Evolutionary conservation across 208 protist genomes (phyloP).

Genomic region (Blechomonas ayalai): DNA sequence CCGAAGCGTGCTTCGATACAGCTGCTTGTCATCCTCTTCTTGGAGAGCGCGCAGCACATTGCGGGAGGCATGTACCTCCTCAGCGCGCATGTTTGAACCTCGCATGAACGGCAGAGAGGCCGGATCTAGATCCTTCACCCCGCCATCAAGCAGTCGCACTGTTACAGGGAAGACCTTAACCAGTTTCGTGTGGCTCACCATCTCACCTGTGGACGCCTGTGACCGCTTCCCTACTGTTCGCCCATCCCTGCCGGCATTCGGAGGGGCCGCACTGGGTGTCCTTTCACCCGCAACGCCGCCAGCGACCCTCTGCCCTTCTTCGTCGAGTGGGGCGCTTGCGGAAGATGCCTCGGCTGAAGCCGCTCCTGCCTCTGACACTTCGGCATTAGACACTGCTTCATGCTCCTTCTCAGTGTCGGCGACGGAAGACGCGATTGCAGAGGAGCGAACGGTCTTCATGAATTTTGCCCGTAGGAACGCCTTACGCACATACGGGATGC

Average conservation of each 20-base stretch:
- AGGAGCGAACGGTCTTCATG: slow-evolving; percentile 11
- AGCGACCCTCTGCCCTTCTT: background rate
- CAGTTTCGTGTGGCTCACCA: no score
- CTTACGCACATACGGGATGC: slow-evolving; percentile 39
- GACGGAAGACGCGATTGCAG: slow-evolving; percentile 1
- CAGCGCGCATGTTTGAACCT: slow-evolving; percentile 25
- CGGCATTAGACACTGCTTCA: background rate
- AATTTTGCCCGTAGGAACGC: slow-evolving; percentile 38
- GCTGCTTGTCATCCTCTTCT: slow-evolving; percentile 30
- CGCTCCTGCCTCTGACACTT: background rate
- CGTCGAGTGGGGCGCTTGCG: background rate
- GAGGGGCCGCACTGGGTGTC: background rate
- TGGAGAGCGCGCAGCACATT: slow-evolving; percentile 31
- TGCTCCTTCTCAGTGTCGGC: background rate
- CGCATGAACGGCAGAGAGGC: background rate
- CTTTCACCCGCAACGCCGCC: background rate
- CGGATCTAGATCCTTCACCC: background rate
- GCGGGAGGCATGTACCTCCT: slow-evolving; percentile 20
- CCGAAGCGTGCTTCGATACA: slow-evolving; percentile 35
- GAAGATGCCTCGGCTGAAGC: background rate
- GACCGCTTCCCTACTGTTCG: no score
- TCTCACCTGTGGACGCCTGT: no score
- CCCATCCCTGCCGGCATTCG: background rate
- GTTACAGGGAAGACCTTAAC: no score
- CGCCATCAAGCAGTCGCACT: no score